Conservation (phyloP, 768 basidiomycete species). For the Podaxis pistillaris region DNA sequence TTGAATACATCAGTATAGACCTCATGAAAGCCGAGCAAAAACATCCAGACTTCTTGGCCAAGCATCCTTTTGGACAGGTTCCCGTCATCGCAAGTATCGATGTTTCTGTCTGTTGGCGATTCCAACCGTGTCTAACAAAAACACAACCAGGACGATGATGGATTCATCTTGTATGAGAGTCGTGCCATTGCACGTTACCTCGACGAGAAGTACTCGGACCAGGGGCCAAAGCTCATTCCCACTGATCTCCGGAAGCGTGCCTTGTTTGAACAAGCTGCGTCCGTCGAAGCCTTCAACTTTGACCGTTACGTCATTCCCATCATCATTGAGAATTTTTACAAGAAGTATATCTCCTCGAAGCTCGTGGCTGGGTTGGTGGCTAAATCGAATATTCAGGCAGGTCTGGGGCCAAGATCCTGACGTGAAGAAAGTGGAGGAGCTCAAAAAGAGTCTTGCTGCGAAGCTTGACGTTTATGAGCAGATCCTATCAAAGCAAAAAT, state of each 20-base stretch:
- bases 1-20: conserved; percentile 43
- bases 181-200: conserved; percentile 56
- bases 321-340: conserved; percentile 45
- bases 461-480: conserved; percentile 45
- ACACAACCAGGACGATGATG: conserved; percentile 45
- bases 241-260: conserved; percentile 29
- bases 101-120: neutral
- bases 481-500: conserved; percentile 46
- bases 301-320: conserved; percentile 31
- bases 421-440: conserved; percentile 15
- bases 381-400: neutral
- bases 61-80: conserved; percentile 59
- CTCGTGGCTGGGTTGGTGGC: neutral
- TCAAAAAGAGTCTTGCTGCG: conserved; percentile 24
- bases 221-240: conserved; percentile 49
- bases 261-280: conserved; percentile 38
- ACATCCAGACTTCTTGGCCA: conserved; percentile 29
- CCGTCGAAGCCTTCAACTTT: conserved; percentile 48
- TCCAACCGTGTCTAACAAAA: neutral
- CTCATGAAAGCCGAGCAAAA: conserved; percentile 41
- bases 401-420: conserved; percentile 25
- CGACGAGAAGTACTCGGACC: conserved; percentile 42
- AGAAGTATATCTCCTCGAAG: conserved; percentile 27
- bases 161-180: conserved; percentile 53
- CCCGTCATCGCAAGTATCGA: conserved; percentile 43